Percentiles rank a stretch among this genome's conserved stretches.
phyloP scores from a whole-genome alignment of 2,329 filamentous ascomycete genomes.

The Mycosphaerella sp. region DNA sequence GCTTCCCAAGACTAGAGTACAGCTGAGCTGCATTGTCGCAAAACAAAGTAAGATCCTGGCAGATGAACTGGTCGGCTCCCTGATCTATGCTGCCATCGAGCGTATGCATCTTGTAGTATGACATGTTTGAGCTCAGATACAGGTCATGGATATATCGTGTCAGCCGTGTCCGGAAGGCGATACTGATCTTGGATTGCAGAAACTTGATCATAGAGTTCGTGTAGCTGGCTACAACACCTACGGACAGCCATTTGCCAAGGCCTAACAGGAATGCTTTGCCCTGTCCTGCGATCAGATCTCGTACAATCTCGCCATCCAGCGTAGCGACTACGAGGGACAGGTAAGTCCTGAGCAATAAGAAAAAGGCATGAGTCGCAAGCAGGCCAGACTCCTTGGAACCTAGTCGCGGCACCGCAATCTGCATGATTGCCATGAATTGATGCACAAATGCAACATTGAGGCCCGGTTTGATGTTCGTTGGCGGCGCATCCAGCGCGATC shows the following conservation, averaged over 20 bases:
- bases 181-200: slow-evolving; percentile 94
- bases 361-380: slow-evolving; percentile 79
- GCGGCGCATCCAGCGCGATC: slow-evolving; percentile 55
- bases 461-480: slow-evolving; percentile 85
- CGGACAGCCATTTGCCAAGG: slow-evolving; percentile 88
- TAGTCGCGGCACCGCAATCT: slow-evolving; percentile 96
- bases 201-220: slow-evolving; percentile 99
- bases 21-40: slow-evolving; percentile 86
- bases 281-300: slow-evolving; percentile 92
- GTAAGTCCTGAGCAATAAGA: slow-evolving; percentile 87
- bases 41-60: slow-evolving; percentile 91
- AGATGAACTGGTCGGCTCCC: slow-evolving; percentile 93
- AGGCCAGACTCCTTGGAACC: slow-evolving; percentile 92
- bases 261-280: slow-evolving; percentile 83
- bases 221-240: slow-evolving; percentile 89
- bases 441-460: slow-evolving; percentile 94
- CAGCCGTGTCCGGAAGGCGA: slow-evolving; percentile 89
- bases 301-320: slow-evolving; percentile 90
- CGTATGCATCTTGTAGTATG: slow-evolving; percentile 93
- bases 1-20: slow-evolving; percentile 96
- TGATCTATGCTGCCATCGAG: slow-evolving; percentile 88
- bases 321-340: slow-evolving; percentile 88
- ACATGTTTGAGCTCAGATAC: slow-evolving; percentile 89
- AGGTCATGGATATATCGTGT: slow-evolving; percentile 96
- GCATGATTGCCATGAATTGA: slow-evolving; percentile 91